Evolutionary conservation across 257 asterid genomes (phyloP).

Genomic region (Solanum chmielewskii): DNA sequence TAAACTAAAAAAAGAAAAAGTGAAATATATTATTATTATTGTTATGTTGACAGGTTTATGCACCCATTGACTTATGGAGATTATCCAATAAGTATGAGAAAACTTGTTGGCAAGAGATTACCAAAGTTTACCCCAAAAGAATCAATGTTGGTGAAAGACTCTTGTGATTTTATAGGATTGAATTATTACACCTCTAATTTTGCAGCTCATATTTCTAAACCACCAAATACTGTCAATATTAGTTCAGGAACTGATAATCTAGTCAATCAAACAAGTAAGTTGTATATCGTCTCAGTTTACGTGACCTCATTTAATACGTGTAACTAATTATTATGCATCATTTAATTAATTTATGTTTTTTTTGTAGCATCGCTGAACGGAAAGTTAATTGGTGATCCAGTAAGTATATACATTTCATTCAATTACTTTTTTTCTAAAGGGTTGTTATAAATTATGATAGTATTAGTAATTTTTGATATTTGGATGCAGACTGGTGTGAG

Average conservation of each 20-base stretch:
- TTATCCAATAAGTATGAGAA: conserved; percentile 39
- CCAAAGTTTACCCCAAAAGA: conserved; percentile 29
- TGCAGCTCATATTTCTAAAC: conserved; percentile 8
- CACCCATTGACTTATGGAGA: conserved; percentile 37
- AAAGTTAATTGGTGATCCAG: conserved; percentile 30
- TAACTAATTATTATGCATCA: no score
- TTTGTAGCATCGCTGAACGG: conserved; percentile 27
- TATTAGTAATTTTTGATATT: not conserved
- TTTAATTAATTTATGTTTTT: not conserved
- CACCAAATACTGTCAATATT: not conserved
- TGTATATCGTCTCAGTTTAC: not conserved
- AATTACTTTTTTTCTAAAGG: not conserved
- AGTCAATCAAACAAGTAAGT: conserved; percentile 14
- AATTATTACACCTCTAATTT: conserved; percentile 46
- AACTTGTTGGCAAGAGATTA: conserved; percentile 23
- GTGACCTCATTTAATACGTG: no score
- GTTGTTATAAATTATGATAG: not conserved
- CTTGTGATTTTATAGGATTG: conserved; percentile 41
- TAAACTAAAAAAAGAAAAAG: no score
- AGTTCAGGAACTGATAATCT: conserved; percentile 9
- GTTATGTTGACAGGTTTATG: conserved; percentile 17
- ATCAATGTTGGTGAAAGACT: conserved; percentile 23
- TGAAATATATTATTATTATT: no score
- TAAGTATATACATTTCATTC: not conserved
- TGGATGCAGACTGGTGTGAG: conserved; percentile 35